Evolutionary conservation across 352 stramenopile genomes (phyloP).

Genomic region (Phytophthora hibernalis): DNA sequence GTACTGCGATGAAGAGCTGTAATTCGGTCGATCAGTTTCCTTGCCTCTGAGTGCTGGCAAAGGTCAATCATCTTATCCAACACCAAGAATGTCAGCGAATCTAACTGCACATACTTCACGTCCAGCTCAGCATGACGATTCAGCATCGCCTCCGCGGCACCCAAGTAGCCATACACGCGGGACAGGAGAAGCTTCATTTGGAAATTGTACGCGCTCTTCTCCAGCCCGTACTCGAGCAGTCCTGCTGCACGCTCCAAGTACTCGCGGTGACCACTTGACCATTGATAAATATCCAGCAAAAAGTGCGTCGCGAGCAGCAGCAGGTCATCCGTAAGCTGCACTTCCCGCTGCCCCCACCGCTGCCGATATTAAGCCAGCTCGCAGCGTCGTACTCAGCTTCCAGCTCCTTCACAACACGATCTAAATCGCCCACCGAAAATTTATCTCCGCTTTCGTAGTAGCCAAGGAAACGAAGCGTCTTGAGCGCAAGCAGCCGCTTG

Average conservation of each 20-base stretch:
- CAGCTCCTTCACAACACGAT: slow-evolving; percentile 50
- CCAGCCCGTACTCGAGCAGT: slow-evolving; percentile 78
- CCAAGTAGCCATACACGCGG: slow-evolving; percentile 80
- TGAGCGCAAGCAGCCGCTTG: slow-evolving; percentile 66
- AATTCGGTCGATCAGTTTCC: slow-evolving; percentile 58
- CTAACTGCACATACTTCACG: slow-evolving; percentile 87
- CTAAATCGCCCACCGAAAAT: slow-evolving; percentile 42
- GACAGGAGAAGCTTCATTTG: slow-evolving; percentile 91
- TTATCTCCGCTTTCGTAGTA: slow-evolving; percentile 52
- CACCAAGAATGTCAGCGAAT: slow-evolving; percentile 87
- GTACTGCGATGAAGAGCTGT: slow-evolving; percentile 61
- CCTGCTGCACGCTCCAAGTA: slow-evolving; percentile 62
- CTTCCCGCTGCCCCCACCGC: slow-evolving; percentile 81
- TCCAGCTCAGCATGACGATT: slow-evolving; percentile 77
- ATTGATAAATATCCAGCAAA: slow-evolving; percentile 77
- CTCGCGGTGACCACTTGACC: slow-evolving; percentile 31
- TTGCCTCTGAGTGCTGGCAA: slow-evolving; percentile 63
- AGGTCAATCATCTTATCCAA: slow-evolving; percentile 82
- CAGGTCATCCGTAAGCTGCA: slow-evolving; percentile 87
- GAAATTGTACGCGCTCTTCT: slow-evolving; percentile 89
- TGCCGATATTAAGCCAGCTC: slow-evolving; percentile 77
- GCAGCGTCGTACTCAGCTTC: slow-evolving; percentile 74
- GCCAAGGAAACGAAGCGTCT: slow-evolving; percentile 77
- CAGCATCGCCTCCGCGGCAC: slow-evolving; percentile 70
- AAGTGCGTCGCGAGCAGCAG: slow-evolving; percentile 77